Evolutionary conservation across 306 rosid species (phyloP), one percentile per base, ranked within the genome.

Genomic region (Delonix regia): DNA sequence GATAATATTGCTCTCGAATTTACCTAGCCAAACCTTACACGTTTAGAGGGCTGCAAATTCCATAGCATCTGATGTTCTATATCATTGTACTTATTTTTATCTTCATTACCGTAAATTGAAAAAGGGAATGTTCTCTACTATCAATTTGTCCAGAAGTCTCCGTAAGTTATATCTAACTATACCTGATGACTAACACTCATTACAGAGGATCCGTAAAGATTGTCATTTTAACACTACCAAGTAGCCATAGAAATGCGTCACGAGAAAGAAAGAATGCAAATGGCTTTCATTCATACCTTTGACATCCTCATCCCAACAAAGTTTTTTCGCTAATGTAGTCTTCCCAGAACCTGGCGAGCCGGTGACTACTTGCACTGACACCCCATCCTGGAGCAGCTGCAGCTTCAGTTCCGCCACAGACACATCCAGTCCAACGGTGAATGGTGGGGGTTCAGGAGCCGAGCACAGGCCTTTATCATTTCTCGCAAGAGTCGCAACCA

Each of bases 311-410:
- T 89, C 88, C 61, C 76, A 81, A 64, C 89, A 89, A n/a, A 91
- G 66, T 74, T 0, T 78, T 33, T 67, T 77, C 9, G 81, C 92
- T 69, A 91, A 79, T 0, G 97, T 83, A 7, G 92, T 79, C 81
- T 89, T 91, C 44, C 94, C 92, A 0, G 81, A 81, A 44, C 94
- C 97, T 15, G 69, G 85, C 1, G 85, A 47, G 21, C 88, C 90
- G 7, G 92, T 86, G 24, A 91, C 45, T 7, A 85, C 87, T 2
- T 80, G 47, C 73, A 86, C 83, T 0, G 87, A 67, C 3, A 14
- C 76, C 3, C 21, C 81, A 24, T 57, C 71, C 42, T 34, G 52
- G 1, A 89, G 77, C 67, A 89, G 83, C 83, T 51, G 60, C 41
- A 18, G 5, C 89, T 89, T 89, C 89, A 92, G 24, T 15, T 87